phyloP scores from a whole-genome alignment of 2,329 filamentous ascomycete genomes.

The Colletotrichum tabaci region DNA sequence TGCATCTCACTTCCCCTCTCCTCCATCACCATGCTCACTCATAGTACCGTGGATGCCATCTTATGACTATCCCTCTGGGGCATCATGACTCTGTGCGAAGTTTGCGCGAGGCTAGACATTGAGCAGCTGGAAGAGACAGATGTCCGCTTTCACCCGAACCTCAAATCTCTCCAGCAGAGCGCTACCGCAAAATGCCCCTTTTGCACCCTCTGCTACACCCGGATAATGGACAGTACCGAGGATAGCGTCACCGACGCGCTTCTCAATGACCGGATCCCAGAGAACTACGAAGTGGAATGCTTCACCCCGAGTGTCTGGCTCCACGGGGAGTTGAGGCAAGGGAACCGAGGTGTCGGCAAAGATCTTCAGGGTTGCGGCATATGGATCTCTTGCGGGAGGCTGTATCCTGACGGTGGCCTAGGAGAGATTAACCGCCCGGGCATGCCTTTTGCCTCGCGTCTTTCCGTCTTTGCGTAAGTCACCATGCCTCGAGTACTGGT shows the following conservation, averaged over 20 bases:
- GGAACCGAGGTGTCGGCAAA: neutral
- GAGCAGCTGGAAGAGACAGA: conserved; percentile 9
- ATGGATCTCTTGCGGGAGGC: conserved; percentile 11
- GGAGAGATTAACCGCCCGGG: conserved; percentile 9
- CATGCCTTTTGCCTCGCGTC: conserved; percentile 5
- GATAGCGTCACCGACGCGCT: neutral
- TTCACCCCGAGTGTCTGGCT: conserved; percentile 26
- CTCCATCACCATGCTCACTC: neutral
- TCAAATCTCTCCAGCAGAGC: conserved; percentile 1
- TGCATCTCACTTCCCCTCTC: neutral
- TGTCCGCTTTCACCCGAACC: conserved; percentile 15
- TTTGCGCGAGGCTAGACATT: neutral
- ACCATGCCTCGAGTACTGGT: no score
- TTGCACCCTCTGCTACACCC: conserved; percentile 4
- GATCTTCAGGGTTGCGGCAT: neutral
- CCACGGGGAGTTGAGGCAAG: conserved; percentile 3
- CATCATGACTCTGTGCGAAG: conserved; percentile 1
- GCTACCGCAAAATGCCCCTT: conserved; percentile 3
- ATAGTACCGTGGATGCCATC: neutral
- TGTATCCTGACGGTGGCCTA: conserved; percentile 9
- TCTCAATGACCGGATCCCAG: conserved; percentile 6
- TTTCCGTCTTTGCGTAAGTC: conserved; percentile 8
- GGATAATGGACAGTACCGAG: neutral
- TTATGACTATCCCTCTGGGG: neutral
- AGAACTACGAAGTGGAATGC: neutral